Base-by-base conservation (phyloP, 495 filamentous ascomycete species). In the Ramalina intermedia region DNA sequence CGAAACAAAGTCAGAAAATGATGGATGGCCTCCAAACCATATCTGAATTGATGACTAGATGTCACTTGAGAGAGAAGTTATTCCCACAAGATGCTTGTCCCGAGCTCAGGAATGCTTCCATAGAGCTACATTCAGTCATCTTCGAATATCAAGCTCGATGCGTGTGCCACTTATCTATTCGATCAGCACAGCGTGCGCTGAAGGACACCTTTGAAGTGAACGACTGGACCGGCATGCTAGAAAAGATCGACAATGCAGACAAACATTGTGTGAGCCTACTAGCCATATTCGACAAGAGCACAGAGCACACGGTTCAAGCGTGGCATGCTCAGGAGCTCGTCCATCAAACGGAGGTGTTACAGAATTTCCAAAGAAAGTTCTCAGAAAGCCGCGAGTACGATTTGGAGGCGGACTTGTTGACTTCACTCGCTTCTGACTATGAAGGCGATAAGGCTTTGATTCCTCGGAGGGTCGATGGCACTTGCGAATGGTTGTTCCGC, bases 401-500 rank as follows among this genome's bases (percentile, higher is more conserved):
- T 33, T 33, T 33, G 29, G 29, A 33, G 29, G 29, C 29, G 29
- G 2, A 7, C 29, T 33, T 33, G 29, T 13, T 33, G 7, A 33
- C 5, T 7, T 9, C 29, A 9, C 7, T 33, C 29, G 29, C 29
- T 33, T 33, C 41, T 9, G 18, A 44, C 41, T 44, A 44, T 26
- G 18, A 44, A 14, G 13, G 9, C 11, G 20, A 44, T 44, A 44
- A 20, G 14, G 16, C 6, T 24, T 13, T 23, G 6, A 53, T 43
- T 18, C 38, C 46, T 23, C 1, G 41, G 1, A 41, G 60, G 38
- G 54, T 61, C 1, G 44, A 53, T n/a, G 65, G 63, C 5, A 69
- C 69, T 17, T 66, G 63, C 26, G 40, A 59, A 43, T 69, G 66
- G 65, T 59, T 67, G 16, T 44, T 66, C 2, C 33, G 52, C 0